Conservation (phyloP, 192 early-diverging fungal genomes). For the Kappamyces sp. region DNA sequence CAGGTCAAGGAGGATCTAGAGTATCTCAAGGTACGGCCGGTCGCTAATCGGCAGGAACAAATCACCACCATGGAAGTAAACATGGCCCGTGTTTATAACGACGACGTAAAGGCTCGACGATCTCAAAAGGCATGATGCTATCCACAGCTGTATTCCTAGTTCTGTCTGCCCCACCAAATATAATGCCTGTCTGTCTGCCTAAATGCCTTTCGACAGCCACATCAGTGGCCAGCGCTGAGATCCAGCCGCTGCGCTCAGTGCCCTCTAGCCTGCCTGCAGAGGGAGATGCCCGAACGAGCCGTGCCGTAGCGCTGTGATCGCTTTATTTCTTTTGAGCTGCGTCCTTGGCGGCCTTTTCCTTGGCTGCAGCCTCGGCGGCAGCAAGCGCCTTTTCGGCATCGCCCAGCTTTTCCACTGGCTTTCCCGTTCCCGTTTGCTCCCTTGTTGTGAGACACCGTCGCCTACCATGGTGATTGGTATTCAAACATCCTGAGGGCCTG, state of each 20-base stretch:
- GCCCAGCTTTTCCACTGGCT: conserved; percentile 20
- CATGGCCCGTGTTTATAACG: conserved; percentile 94
- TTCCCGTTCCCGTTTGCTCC: conserved; percentile 39
- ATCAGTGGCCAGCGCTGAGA: too few relatives aligned
- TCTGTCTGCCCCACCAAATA: too few relatives aligned
- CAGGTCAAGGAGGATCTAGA: conserved; percentile 84
- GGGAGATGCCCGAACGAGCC: too few relatives aligned
- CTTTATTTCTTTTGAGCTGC: neutral
- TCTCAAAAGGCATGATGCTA: conserved; percentile 24
- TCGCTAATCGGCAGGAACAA: conserved; percentile 52
- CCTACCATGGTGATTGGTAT: conserved; percentile 89
- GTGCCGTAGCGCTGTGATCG: too few relatives aligned
- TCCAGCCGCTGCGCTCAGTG: too few relatives aligned
- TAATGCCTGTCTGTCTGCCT: too few relatives aligned
- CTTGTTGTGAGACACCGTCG: conserved; percentile 31
- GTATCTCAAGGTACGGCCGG: conserved; percentile 56
- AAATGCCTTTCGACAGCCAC: too few relatives aligned
- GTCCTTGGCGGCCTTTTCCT: conserved; percentile 11
- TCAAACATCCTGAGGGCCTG: conserved; percentile 97
- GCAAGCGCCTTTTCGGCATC: conserved; percentile 6
- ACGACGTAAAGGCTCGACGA: conserved; percentile 86
- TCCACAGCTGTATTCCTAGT: too few relatives aligned
- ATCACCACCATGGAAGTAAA: conserved; percentile 98
- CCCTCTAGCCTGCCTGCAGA: too few relatives aligned
- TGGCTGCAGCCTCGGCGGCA: conserved; percentile 9